Evolutionary conservation across 208 protist genomes (phyloP), one percentile per base, ranked within the genome.

Genomic region (Acanthamoeba castellanii): DNA sequence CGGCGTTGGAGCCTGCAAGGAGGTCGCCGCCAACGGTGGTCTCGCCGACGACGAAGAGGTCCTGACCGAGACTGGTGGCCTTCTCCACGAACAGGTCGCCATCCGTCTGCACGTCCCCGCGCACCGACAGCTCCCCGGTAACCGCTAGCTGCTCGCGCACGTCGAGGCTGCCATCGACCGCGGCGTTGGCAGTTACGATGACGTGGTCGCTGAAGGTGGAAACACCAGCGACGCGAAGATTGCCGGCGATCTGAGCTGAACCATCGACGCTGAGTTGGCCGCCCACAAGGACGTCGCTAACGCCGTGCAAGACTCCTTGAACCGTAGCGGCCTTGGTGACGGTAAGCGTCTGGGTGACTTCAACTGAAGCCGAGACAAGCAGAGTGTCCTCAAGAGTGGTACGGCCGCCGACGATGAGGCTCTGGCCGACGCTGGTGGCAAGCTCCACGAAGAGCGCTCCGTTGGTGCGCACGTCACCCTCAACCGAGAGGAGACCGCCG

Each of bases 21-120:
- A 84, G 20, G 42, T 30, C 78, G 47, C 30, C 20, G 13, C 9
- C 37, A 27, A 64, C 13, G 22, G 11, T 64, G 11, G 59, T 64
- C 47, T 64, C 78, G 47, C 42, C 47, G 4, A 61, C 50, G 22
- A 87, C 42, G 52, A 68, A 70, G 52, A 70, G 59, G 8, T 20
- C 45, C 0, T 5, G 1, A 30, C 59, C 84, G 32, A 91, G 57
- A 55, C 57, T 72, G 27, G 84, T 72, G 55, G 16, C 30, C 52
- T 91, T 64, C 59, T 91, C 57, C 22, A 91, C 59, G 57, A 70
- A 91, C 3, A 91, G 34, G 30, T 72, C n/a, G 76, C 52, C 45
- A 42, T 85, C 45, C 8, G 45, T 85, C 3, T 22, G 5, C 42
- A 85, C 20, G 45, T 85, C 76, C 8, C 55, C 57, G 55, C 55